Conservation (phyloP, 169 alveolate species). For the Cyclospora cayetanensis region DNA sequence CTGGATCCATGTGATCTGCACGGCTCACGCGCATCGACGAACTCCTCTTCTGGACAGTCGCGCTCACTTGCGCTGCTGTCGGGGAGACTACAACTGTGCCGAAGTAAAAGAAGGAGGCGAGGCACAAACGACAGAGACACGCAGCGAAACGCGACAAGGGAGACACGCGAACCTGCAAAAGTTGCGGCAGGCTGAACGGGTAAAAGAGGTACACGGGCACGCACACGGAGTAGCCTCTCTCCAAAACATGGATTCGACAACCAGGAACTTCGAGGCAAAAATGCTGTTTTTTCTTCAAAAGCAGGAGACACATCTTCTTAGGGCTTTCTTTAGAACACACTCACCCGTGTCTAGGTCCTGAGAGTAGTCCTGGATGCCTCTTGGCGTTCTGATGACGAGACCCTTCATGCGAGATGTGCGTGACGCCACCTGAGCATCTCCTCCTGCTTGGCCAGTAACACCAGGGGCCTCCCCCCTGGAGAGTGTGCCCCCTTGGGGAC, state of each 20-base stretch:
- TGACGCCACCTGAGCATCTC: neutral
- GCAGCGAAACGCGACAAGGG: neutral
- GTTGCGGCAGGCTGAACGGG: neutral
- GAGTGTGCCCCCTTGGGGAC: neutral
- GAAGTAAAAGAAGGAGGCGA: neutral
- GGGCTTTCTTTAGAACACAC: too few species aligned
- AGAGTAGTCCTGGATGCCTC: conserved; percentile 3
- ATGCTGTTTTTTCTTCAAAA: too few species aligned
- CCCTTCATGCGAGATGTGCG: neutral
- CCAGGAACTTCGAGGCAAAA: too few species aligned
- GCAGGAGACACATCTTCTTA: too few species aligned
- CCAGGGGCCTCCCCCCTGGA: neutral
- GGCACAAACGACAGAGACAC: neutral
- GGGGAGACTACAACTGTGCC: neutral
- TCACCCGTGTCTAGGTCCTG: conserved; percentile 48
- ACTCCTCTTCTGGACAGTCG: neutral
- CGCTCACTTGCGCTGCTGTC: neutral
- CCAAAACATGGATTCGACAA: too few species aligned
- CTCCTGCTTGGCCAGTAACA: neutral
- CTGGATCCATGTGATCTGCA: conserved; percentile 35
- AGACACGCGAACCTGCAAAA: neutral
- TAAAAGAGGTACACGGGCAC: too few species aligned
- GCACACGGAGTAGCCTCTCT: too few species aligned
- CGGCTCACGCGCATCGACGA: neutral
- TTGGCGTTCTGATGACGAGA: neutral